These are phyloP conservation scores for Tetradesmus lagerheimii DNA, from an alignment of 139 green algal species.

Conservation along the genomic window DNA sequence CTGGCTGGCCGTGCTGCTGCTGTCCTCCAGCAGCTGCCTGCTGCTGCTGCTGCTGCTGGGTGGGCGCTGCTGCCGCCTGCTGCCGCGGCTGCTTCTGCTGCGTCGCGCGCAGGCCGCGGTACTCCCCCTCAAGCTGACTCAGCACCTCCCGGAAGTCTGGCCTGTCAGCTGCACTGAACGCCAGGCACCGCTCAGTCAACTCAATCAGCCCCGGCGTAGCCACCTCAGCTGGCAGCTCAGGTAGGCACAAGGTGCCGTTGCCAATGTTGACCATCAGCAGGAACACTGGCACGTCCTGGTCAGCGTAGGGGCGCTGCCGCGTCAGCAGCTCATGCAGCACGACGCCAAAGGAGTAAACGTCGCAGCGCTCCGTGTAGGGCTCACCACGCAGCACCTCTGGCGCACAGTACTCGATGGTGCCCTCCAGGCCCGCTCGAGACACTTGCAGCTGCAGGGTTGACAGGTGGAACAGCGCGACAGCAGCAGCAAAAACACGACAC, in stretches of 20 bases:
- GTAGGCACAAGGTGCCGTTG: conserved; percentile 57
- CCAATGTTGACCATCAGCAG: conserved; percentile 64
- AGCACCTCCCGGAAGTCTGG: conserved; percentile 67
- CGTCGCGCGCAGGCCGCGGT: conserved; percentile 49
- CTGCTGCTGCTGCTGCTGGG: conserved; percentile 13
- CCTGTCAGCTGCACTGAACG: conserved; percentile 49
- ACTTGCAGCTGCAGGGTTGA: conserved; percentile 41
- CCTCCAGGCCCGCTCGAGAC: conserved; percentile 53
- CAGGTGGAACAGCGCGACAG: background rate
- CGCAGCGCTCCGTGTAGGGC: conserved; percentile 69
- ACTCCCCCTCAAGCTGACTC: conserved; percentile 63
- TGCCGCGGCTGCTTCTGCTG: background rate
- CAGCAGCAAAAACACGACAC: too few species aligned
- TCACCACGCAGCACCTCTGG: conserved; percentile 74
- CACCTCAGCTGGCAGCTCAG: conserved; percentile 43
- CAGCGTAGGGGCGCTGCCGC: conserved; percentile 62
- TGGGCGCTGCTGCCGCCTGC: background rate
- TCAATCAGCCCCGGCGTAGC: conserved; percentile 45
- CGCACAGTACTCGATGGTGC: conserved; percentile 74
- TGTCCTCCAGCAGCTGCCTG: background rate
- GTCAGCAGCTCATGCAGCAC: conserved; percentile 71
- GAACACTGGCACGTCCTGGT: conserved; percentile 62
- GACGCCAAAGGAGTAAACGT: conserved; percentile 67
- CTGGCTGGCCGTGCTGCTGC: background rate
- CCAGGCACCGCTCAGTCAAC: conserved; percentile 58